Base-by-base conservation (phyloP, 345 rosid species). In the Pistacia vera region DNA sequence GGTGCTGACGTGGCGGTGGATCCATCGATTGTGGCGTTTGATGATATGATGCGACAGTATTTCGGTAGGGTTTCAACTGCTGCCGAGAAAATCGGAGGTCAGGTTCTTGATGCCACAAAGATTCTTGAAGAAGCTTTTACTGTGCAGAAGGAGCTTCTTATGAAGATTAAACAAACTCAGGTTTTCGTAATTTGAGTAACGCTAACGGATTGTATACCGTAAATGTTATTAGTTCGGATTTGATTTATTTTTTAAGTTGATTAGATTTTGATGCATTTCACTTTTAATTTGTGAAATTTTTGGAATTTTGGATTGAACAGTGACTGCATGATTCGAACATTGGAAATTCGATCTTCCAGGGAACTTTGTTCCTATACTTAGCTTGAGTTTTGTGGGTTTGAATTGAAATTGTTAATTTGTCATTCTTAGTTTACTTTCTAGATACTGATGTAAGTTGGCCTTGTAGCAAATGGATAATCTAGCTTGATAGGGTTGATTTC, bases 21-120 rank as follows among this genome's bases (percentile, higher is more conserved):
- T 87, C 97, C 95, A 38, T 82, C 93, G 77, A 91, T 92, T 79
- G 7, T 78, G 79, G 99, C 99, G 60, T 94, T 90, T 71, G 91
- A 88, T 17, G 97, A 91, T 83, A 77, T 92, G 75, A 86, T 86
- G 73, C 72, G 81, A 56, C 83, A 89, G 82, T 87, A 80, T 49
- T 80, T 90, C 6, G 85, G 86, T 72, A 90, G 87, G 89, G 90
- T 85, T 81, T 77, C 84, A 30, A 57, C 25, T 22, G 93, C 93
- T 33, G 97, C 98, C 8, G 94, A 88, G 90, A 92, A 89, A 83
- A 93, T 96, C 77, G 97, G 99, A 51, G 99, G 98, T 35, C 88
- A 77, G 82, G 99, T 93, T 78, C 84, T 87, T 63, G 93, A 89
- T 52, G 91, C 81, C 61, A 92, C 96, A 28, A 90, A 87, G 85